Percentiles rank a stretch among this genome's conserved stretches.
phyloP scores from a whole-genome alignment of 176 grass and related monocot genomes.

The Coix lacrymajobi region DNA sequence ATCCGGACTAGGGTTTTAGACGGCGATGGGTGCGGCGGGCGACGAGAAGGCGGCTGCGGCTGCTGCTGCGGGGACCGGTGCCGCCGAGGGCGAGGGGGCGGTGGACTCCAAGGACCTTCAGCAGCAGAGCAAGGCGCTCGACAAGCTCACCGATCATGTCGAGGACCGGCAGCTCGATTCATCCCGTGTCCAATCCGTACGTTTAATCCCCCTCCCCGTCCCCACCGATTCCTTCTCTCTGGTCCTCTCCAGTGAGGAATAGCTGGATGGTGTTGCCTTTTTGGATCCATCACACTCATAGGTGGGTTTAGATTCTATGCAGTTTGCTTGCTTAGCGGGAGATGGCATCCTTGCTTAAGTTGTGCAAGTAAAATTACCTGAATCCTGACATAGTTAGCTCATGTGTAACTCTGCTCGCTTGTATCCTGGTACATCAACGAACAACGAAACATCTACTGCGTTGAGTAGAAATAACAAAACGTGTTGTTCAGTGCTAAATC shows the following conservation, averaged over 20 bases:
- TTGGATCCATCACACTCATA: background rate
- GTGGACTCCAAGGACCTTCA: conserved; percentile 75
- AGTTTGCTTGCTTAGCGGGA: background rate
- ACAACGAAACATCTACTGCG: background rate
- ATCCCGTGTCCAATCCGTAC: conserved; percentile 81
- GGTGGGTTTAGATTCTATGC: background rate
- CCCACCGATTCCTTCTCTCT: background rate
- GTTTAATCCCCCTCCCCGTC: background rate
- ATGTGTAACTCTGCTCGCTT: background rate
- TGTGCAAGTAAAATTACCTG: background rate
- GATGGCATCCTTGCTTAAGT: background rate
- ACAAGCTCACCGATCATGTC: conserved; percentile 98
- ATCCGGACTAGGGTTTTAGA: conserved; percentile 46
- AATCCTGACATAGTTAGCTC: background rate
- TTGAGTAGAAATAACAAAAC: background rate
- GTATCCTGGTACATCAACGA: background rate
- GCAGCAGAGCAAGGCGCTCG: conserved; percentile 99
- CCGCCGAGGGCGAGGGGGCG: conserved; percentile 22
- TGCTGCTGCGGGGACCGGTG: conserved; percentile 18
- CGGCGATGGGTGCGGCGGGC: conserved; percentile 25
- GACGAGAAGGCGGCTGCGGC: conserved; percentile 46
- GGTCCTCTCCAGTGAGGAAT: background rate
- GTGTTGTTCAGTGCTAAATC: background rate
- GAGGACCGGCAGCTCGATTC: conserved; percentile 98
- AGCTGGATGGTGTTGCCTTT: conserved; percentile 9